phyloP scores from a whole-genome alignment of 768 basidiomycete genomes.

The Lentinula sp. region DNA sequence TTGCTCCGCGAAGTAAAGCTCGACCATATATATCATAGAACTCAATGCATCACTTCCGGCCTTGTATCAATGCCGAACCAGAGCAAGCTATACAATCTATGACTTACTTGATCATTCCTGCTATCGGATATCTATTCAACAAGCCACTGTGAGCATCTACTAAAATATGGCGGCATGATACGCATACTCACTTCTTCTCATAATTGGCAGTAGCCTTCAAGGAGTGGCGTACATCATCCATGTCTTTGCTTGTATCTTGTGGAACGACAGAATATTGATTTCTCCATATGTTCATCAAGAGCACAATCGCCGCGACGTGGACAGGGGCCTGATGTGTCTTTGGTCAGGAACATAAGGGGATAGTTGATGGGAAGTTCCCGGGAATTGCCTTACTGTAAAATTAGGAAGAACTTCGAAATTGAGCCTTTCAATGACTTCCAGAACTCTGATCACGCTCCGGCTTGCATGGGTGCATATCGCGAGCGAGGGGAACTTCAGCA shows the following conservation, averaged over 20 bases:
- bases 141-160: neutral
- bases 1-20: neutral
- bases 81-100: neutral
- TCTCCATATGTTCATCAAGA: constrained; percentile 45
- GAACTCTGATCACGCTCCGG: constrained; percentile 21
- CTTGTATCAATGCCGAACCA: neutral
- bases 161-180: neutral
- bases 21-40: neutral
- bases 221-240: neutral
- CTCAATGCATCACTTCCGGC: neutral
- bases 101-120: constrained; percentile 1
- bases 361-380: neutral
- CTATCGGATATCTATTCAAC: neutral
- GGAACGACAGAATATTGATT: neutral
- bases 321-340: constrained; percentile 17
- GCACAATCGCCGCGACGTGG: constrained; percentile 37
- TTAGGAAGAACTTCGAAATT: neutral
- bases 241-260: neutral
- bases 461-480: constrained; percentile 38
- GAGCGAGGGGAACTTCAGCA: constrained; percentile 28
- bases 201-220: neutral
- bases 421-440: constrained; percentile 2
- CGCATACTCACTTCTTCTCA: neutral
- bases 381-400: neutral
- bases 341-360: neutral